phyloP scores from a whole-genome alignment of 78 protist genomes.

The Dictyostelium discoideum region DNA sequence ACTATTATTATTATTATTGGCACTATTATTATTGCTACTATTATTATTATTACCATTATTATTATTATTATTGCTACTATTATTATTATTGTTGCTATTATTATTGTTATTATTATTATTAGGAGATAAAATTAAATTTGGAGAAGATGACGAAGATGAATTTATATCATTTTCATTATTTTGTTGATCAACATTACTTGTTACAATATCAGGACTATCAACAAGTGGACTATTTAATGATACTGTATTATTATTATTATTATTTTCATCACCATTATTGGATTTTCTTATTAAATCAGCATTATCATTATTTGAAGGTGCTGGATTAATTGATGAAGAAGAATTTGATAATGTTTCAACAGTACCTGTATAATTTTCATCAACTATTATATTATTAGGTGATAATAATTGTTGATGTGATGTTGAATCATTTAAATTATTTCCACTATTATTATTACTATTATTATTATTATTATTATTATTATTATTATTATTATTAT shows the following conservation, averaged over 20 bases:
- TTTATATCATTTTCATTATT: background rate
- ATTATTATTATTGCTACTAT: background rate
- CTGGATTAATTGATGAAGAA: background rate
- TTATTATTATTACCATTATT: background rate
- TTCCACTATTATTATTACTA: background rate
- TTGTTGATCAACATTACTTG: background rate
- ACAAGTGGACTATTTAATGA: background rate
- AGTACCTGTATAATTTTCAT: background rate
- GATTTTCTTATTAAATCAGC: background rate
- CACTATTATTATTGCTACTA: background rate
- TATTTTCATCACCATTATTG: background rate
- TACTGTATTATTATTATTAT: background rate
- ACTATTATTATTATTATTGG: background rate
- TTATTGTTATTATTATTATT: background rate
- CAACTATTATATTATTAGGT: background rate
- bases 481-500: background rate
- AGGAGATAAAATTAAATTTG: background rate
- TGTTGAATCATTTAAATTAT: background rate
- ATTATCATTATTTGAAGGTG: background rate
- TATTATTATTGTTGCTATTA: background rate
- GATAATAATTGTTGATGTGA: background rate
- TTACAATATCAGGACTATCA: background rate
- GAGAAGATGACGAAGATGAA: background rate
- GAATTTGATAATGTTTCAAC: background rate
- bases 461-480: background rate